Percentiles rank a stretch among this genome's conserved stretches.
These are phyloP conservation scores for Ambrosia trifida DNA, from an alignment of 129 eudicot genomes.

Conservation along the genomic window DNA sequence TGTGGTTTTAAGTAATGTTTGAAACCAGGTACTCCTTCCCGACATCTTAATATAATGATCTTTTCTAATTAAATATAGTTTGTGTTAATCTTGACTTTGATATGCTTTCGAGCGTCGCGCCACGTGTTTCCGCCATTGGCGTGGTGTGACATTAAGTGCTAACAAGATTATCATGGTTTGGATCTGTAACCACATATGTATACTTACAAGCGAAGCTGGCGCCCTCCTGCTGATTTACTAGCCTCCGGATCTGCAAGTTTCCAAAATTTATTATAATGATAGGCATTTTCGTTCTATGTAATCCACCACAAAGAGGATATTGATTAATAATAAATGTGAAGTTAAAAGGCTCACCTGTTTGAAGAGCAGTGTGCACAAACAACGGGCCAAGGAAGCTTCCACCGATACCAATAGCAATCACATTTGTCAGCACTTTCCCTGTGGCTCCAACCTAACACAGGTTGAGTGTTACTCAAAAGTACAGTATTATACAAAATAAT, in stretches of 20 bases:
- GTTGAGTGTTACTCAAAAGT: constrained; percentile 14
- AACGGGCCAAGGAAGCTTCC: constrained; percentile 98
- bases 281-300: not conserved
- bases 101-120: no score
- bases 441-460: constrained; percentile 82
- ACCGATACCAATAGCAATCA: constrained; percentile 92
- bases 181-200: not conserved
- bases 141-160: no score
- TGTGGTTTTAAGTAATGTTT: no score
- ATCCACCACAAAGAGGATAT: not conserved
- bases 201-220: constrained; percentile 96
- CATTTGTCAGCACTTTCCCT: constrained; percentile 79
- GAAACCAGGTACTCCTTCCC: no score
- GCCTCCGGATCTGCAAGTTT: constrained; percentile 75
- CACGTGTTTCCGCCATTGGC: no score
- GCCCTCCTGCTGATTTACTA: constrained; percentile 72
- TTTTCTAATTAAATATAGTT: no score
- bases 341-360: constrained; percentile 59
- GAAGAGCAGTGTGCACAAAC: constrained; percentile 99
- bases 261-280: not conserved
- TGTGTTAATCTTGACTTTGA: no score
- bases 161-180: constrained; percentile 8
- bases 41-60: no score
- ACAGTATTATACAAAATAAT: not conserved
- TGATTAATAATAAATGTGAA: not conserved